Evolutionary conservation across 2,329 filamentous ascomycete species (phyloP).

Genomic region (Epichloe scottii): DNA sequence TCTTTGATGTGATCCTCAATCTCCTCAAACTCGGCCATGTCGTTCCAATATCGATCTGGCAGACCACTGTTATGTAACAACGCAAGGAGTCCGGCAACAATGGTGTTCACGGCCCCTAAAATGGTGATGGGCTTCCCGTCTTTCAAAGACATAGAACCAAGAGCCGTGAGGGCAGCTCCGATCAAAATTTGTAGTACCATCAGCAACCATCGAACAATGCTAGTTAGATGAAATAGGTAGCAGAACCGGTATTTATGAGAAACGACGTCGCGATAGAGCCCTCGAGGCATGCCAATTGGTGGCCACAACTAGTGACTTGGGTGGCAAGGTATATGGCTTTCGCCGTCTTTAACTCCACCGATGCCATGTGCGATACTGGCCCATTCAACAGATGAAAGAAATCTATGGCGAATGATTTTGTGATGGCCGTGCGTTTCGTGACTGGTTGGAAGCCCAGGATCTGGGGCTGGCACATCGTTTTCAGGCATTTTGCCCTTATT

Average conservation of each 20-base stretch:
- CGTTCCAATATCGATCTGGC: constrained; percentile 36
- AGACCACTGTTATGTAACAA: constrained; percentile 41
- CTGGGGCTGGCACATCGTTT: background rate
- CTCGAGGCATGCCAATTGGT: constrained; percentile 32
- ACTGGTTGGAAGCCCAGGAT: background rate
- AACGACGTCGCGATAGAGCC: constrained; percentile 37
- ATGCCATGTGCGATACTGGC: constrained; percentile 32
- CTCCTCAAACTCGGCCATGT: constrained; percentile 35
- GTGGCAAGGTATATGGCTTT: constrained; percentile 28
- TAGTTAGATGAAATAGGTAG: constrained; percentile 31
- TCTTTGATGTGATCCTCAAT: constrained; percentile 38
- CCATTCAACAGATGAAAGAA: constrained; percentile 33
- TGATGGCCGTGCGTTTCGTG: constrained; percentile 8
- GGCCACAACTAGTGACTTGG: constrained; percentile 32
- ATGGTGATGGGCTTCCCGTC: constrained; percentile 31
- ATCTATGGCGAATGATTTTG: constrained; percentile 20
- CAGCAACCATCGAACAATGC: constrained; percentile 29
- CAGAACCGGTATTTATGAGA: constrained; percentile 30
- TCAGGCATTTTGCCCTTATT: background rate
- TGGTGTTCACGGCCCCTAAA: constrained; percentile 37
- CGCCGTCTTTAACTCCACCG: constrained; percentile 33
- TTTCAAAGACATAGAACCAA: constrained; percentile 28
- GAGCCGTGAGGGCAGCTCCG: constrained; percentile 35
- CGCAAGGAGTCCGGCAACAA: constrained; percentile 36
- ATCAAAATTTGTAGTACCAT: constrained; percentile 37